Base-by-base conservation (phyloP, 257 asterid genomes). In the Solanum rostratum region DNA sequence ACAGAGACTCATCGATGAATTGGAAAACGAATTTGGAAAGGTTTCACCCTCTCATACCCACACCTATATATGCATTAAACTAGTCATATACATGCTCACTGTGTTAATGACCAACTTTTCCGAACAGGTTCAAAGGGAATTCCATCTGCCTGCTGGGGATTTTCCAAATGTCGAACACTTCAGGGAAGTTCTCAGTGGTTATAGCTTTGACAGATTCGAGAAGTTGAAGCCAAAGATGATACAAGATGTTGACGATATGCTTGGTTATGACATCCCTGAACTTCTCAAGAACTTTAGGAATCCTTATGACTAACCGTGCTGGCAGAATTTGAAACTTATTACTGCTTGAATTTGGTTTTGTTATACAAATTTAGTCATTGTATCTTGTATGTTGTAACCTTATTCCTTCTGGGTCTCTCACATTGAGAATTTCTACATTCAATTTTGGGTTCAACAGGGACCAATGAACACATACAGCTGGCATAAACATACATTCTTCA, bases 211-310 rank as follows among this genome's bases (percentile, higher is more conserved):
- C 60, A 95, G 88, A 81, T 96, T 96, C 65, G 98, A 96, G 90
- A 93, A 93, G 90, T 76, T 96, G 95, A 96, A 95, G 79, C 94
- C 97, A 1, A 96, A 89, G 87, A 92, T 93, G 99, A 90, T 96
- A 79, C 97, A 96, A 84, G 41, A 90, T 4, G 98, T 95, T 20
- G 98, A 96, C 41, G 97, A 96, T 87, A 96, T 96, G 99, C 98
- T 96, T 53, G 98, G 97, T 24, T 93, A 96, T 13, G 98, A 96
- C 85, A 93, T 96, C 83, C 99, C 98, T 4, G 93, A 93, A 2
- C 98, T 96, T 53, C 88, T 95, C 82, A 93, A 96, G 92, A 95
- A 91, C 69, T 95, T 96, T 78, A 90, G 98, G 84, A 96, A 95
- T 89, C 98, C 98, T 9, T 95, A 95, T 45, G 98, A 95, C 69